Conservation (phyloP, 169 alveolate species). For the Plasmodium coatneyi region DNA sequence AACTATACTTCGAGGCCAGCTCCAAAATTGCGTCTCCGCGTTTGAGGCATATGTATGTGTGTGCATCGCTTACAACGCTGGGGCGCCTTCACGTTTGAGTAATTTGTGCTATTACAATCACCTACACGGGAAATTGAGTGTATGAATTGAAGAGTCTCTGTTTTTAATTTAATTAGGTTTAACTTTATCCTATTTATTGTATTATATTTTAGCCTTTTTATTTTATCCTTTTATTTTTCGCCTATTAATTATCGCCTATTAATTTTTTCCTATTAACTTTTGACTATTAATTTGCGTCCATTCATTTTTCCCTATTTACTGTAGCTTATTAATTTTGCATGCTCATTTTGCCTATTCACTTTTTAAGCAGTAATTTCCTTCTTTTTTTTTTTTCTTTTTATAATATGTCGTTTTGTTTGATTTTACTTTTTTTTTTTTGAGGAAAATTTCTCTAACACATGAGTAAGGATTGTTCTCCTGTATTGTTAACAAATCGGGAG, state of each 20-base stretch:
- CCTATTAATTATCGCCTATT: background rate
- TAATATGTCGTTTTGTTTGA: background rate
- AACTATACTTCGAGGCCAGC: background rate
- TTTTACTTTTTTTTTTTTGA: background rate
- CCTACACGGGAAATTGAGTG: constrained; percentile 5
- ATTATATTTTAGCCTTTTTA: background rate
- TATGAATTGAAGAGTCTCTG: background rate
- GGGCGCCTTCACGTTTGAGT: background rate
- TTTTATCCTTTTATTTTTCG: background rate
- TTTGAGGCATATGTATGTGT: background rate
- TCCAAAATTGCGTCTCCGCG: background rate
- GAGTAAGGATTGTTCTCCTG: background rate
- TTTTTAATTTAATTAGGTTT: constrained; percentile 13
- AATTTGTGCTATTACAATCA: constrained; percentile 16
- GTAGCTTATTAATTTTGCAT: background rate
- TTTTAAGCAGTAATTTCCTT: background rate
- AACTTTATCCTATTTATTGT: constrained; percentile 3
- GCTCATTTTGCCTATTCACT: background rate
- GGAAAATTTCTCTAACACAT: background rate
- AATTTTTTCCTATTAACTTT: no score
- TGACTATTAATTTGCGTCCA: no score
- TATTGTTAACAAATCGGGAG: background rate
- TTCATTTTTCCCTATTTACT: no score
- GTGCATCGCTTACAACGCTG: background rate
- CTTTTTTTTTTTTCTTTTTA: background rate